Percentiles rank a stretch among this genome's conserved stretches.
phyloP scores from a whole-genome alignment of 805 yeast genomes.

The Sugiyamaella valdiviana region DNA sequence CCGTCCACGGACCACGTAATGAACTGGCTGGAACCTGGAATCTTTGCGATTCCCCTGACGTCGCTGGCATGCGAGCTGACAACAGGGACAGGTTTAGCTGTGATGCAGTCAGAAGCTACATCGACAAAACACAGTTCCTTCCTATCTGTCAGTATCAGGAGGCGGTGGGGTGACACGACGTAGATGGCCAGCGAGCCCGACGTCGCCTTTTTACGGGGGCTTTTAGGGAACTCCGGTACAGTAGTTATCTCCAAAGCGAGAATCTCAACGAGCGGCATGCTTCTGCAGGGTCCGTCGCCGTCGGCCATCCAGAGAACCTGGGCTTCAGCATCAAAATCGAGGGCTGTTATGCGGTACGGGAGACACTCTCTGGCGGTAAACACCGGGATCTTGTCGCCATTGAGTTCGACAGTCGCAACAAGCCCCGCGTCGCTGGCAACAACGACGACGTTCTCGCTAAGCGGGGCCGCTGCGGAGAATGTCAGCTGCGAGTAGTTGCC shows the following conservation, averaged over 20 bases:
- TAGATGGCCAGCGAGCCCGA: neutral
- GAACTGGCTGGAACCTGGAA: neutral
- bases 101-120: neutral
- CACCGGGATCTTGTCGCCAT: constrained; percentile 8
- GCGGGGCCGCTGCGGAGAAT: constrained; percentile 39
- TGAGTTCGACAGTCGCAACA: constrained; percentile 18
- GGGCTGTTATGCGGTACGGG: constrained; percentile 19
- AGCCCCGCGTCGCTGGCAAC: constrained; percentile 27
- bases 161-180: neutral
- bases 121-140: neutral
- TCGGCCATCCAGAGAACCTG: constrained; percentile 40
- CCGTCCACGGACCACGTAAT: constrained; percentile 22
- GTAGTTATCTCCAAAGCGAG: neutral
- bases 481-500: constrained; percentile 45
- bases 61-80: constrained; percentile 10
- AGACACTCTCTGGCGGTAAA: constrained; percentile 13
- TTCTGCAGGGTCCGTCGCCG: neutral
- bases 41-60: constrained; percentile 10
- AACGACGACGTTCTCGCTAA: constrained; percentile 29
- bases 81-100: neutral
- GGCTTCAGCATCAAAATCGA: constrained; percentile 26
- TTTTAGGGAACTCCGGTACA: neutral
- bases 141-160: constrained; percentile 4
- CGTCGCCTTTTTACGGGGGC: neutral
- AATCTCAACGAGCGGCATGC: neutral